Conservation (phyloP, 306 rosid species). For the Purshia tridentata region DNA sequence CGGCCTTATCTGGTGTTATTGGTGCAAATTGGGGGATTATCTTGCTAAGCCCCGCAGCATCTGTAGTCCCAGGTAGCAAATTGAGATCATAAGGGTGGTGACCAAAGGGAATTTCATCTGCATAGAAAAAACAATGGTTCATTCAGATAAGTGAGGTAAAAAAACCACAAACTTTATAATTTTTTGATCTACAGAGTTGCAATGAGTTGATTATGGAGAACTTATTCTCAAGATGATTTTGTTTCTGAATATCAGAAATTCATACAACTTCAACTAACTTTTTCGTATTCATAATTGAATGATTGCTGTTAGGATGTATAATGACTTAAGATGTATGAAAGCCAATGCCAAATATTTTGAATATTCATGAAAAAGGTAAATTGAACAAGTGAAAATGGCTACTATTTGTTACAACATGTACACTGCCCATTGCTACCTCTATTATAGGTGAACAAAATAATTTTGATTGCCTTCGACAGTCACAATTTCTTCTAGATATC, state of each 20-base stretch:
- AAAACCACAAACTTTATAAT: not conserved
- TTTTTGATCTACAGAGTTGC: not conserved
- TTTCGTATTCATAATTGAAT: not conserved
- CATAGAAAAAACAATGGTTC: constrained; percentile 2
- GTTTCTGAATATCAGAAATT: not conserved
- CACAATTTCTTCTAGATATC: not conserved
- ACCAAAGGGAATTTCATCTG: constrained; percentile 20
- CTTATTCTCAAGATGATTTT: not conserved
- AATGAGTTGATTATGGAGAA: not conserved
- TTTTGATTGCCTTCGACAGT: not conserved
- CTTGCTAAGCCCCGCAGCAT: not conserved
- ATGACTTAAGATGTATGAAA: not conserved
- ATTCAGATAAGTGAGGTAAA: constrained; percentile 24
- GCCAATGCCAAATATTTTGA: too few species aligned
- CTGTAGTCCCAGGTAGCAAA: constrained; percentile 32
- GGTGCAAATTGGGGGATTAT: constrained; percentile 34
- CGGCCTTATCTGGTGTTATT: constrained; percentile 44
- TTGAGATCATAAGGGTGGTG: constrained; percentile 30
- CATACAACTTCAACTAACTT: not conserved
- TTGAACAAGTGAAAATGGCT: not conserved
- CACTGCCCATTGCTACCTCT: not conserved
- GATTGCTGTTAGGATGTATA: not conserved
- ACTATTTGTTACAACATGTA: not conserved
- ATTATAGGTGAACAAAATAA: not conserved
- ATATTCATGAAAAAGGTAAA: not conserved